Evolutionary conservation across 169 alveolate genomes (phyloP), one percentile per base, ranked within the genome.

Genomic region (Eimeria praecox): DNA sequence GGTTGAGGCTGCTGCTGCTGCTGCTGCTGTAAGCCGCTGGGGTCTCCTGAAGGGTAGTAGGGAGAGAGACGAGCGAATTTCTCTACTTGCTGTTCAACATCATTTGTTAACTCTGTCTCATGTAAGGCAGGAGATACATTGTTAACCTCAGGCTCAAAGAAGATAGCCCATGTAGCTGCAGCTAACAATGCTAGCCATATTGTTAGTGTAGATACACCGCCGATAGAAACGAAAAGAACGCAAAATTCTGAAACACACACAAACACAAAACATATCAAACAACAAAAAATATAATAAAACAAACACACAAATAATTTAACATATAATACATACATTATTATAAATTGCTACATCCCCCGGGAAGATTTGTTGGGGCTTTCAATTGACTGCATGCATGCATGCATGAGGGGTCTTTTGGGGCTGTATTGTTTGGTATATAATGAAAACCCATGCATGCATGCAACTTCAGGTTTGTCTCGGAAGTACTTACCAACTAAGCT

Each of bases 41-140:
- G 27, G 62, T 80, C 89, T 40, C 89, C 90, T 10, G 95, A 22
- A 18, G 95, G 95, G 95, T 91, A 91, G 90, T 91, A 97, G 56
- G 97, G 98, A 83, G 94, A 90, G 95, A 97, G 96, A 75, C 97
- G 96, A 27, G 99, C 98, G 95, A 98, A 98, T 88, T 98, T 98
- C 94, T 98, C 99, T 30, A 98, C 99, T 94, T 98, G 99, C 92
- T 98, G 98, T 91, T 98, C 99, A 33, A 98, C 99, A 87, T 98
- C 99, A 96, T 98, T 98, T 59, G 99, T 98, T 88, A 98, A 96
- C 86, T 98, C 99, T 33, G 99, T 98, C 96, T 98, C 99, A 80
- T 98, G 98, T 80, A 98, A 97, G 18, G 99, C 98, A 38, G 99
- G 99, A n/a, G 99, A 98, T 27, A 98, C 98, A 83, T 97, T 98